Evolutionary conservation across 306 rosid species (phyloP), one percentile per base, ranked within the genome.

Genomic region (Begonia masoniana): DNA sequence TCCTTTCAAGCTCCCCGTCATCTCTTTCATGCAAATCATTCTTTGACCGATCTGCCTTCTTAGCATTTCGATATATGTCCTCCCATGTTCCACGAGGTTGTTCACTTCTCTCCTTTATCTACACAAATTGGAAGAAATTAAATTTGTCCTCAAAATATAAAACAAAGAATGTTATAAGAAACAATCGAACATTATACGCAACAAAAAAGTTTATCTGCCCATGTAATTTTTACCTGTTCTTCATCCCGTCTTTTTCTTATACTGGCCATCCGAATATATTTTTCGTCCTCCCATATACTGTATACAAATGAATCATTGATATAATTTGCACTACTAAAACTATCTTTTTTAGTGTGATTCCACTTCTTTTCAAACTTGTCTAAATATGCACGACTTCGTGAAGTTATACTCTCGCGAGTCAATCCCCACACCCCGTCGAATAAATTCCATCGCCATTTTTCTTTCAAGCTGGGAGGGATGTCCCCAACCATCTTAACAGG

Each of bases 11-110:
- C 71, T 92, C 99, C 62, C 95, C 75, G 7, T 92, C 93, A 52
- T 83, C 99, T 68, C 99, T 87, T 74, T 87, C 99, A 45, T 83
- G 96, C 75, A 92, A 78, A 78, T 83, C 93, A 63, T 83, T 75
- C 82, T 74, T 83, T 54, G 60, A 61, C 63, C 96, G 80, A 68
- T 86, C 99, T 64, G 71, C 81, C 64, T 31, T 81, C 71, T 84
- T 92, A 7, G 89, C 87, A 66, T 15, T 83, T 74, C 82, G 77
- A 77, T 92, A 83, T 16, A 83, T 95, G 26, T 92, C 99, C 60
- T 92, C 99, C 99, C 99, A 83, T 48, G 87, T 87, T 73, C 82
- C 84, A 60, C 63, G 93, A 70, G 80, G 75, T 68, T 83, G 99
- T 45, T 82, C 93, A 5, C 69, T 77, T 78, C 99, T 87, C 62